Conservation (phyloP, 1,139 yeast genomes). For the Yamadazyma jaroonii region DNA sequence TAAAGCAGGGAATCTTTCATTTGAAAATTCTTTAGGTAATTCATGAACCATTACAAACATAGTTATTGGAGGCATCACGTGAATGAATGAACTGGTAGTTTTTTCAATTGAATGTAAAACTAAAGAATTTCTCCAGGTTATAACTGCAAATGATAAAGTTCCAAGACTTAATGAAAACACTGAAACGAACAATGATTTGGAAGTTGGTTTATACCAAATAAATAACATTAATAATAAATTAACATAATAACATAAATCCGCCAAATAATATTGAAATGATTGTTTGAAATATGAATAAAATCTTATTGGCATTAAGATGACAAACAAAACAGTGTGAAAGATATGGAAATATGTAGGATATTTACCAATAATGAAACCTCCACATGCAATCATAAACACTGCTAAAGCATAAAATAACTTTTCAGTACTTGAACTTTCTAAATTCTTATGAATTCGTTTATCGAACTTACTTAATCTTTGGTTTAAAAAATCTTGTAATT, state of each 20-base stretch:
- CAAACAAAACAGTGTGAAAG: conserved; percentile 63
- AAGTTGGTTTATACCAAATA: conserved; percentile 80
- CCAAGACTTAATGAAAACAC: conserved; percentile 89
- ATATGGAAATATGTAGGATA: conserved; percentile 76
- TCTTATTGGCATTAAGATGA: conserved; percentile 77
- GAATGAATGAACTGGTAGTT: conserved; percentile 90
- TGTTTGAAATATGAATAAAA: conserved; percentile 77
- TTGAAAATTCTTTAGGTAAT: conserved; percentile 53
- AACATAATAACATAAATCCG: conserved; percentile 92
- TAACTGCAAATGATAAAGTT: conserved; percentile 87
- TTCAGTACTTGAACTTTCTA: conserved; percentile 65
- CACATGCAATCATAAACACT: conserved; percentile 61
- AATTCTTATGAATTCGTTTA: conserved; percentile 46
- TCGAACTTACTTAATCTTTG: conserved; percentile 55
- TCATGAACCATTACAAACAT: conserved; percentile 87
- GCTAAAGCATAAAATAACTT: conserved; percentile 80
- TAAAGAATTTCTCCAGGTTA: conserved; percentile 92
- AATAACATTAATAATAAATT: conserved; percentile 66
- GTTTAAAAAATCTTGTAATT: conserved; percentile 34
- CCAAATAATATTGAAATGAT: conserved; percentile 82
- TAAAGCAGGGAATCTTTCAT: conserved; percentile 76
- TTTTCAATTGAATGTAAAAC: conserved; percentile 91
- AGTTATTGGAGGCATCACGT: conserved; percentile 84
- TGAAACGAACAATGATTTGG: conserved; percentile 68
- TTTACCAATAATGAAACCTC: conserved; percentile 77